A percentile compares a stretch with the other conserved stretches of the same genome.
Conservation (phyloP, 805 yeast species). For the Lipomyces mesembrius region DNA sequence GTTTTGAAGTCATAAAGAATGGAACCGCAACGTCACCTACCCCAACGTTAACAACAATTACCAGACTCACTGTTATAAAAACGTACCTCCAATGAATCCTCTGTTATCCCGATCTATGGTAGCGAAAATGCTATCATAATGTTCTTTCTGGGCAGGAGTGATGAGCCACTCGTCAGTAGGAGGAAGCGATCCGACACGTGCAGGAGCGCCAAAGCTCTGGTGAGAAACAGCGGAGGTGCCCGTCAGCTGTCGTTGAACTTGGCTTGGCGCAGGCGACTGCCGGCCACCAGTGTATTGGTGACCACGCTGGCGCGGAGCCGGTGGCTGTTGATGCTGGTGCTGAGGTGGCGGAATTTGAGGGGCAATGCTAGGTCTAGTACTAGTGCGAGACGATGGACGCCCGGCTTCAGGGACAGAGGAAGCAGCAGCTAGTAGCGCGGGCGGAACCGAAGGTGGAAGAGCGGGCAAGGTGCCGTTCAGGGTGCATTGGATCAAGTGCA, state of each 20-base stretch:
- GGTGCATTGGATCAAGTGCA: slow-evolving; percentile 89
- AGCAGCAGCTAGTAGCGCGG: slow-evolving; percentile 44
- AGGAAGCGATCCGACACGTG: slow-evolving; percentile 14
- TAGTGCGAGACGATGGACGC: slow-evolving; percentile 26
- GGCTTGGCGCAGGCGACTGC: slow-evolving; percentile 26
- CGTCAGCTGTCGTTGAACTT: slow-evolving; percentile 17
- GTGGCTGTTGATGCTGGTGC: slow-evolving; percentile 34
- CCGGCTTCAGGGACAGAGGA: slow-evolving; percentile 44
- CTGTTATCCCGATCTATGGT: slow-evolving; percentile 58
- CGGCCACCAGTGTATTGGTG: slow-evolving; percentile 18
- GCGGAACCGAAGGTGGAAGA: slow-evolving; percentile 58
- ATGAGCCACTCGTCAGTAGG: slow-evolving; percentile 67
- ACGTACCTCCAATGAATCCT: slow-evolving; percentile 34
- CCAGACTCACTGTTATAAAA: background rate
- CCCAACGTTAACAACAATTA: background rate
- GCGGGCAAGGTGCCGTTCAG: slow-evolving; percentile 66
- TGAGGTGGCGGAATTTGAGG: slow-evolving; percentile 31
- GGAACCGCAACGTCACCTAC: slow-evolving; percentile 80
- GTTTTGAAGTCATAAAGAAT: slow-evolving; percentile 83
- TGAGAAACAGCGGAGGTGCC: slow-evolving; percentile 15
- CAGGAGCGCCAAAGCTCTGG: slow-evolving; percentile 11
- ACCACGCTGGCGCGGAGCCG: slow-evolving; percentile 32
- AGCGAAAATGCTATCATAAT: slow-evolving; percentile 79
- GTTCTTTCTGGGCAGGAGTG: slow-evolving; percentile 68
- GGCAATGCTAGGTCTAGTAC: slow-evolving; percentile 12